Evolutionary conservation across 2,329 filamentous ascomycete genomes (phyloP).

Genomic region (Coniochaeta pulveracea): DNA sequence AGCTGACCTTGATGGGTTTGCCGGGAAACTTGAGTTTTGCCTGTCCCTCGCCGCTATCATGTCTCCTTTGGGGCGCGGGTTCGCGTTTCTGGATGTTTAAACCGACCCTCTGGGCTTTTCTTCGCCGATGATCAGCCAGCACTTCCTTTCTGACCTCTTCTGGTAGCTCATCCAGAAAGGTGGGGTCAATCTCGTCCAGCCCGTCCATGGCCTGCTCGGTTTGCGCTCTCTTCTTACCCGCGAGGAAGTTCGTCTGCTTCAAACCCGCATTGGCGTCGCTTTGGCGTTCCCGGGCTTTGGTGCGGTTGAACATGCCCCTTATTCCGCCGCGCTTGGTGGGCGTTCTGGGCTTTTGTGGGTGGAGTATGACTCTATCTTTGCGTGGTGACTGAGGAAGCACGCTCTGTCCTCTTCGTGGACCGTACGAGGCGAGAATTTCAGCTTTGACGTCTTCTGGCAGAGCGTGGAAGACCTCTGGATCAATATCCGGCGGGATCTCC

Average conservation of each 20-base stretch:
- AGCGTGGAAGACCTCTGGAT: constrained; percentile 72
- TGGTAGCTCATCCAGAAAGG: constrained; percentile 74
- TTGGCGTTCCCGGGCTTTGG: constrained; percentile 32
- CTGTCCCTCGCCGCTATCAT: constrained; percentile 26
- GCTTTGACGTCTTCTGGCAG: constrained; percentile 77
- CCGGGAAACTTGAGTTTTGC: constrained; percentile 33
- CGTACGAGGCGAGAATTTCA: constrained; percentile 69
- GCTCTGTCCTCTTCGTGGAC: constrained; percentile 17
- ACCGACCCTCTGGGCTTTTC: constrained; percentile 45
- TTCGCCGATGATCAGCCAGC: constrained; percentile 58
- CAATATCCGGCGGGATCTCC: constrained; percentile 62
- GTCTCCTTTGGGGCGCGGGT: too few species aligned
- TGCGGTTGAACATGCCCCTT: constrained; percentile 27
- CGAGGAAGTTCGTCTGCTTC: constrained; percentile 60
- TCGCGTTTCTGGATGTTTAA: too few species aligned
- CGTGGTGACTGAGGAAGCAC: constrained; percentile 39
- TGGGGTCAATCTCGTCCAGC: constrained; percentile 46
- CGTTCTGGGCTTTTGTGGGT: constrained; percentile 40
- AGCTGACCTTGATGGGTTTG: constrained; percentile 31
- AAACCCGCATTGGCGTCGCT: constrained; percentile 46
- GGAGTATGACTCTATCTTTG: constrained; percentile 39
- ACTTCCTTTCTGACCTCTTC: constrained; percentile 71
- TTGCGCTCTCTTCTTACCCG: constrained; percentile 23
- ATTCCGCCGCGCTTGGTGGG: constrained; percentile 52
- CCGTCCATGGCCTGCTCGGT: constrained; percentile 18